Evolutionary conservation across 1,284 basidiomycete genomes (phyloP).

Genomic region (Xerocomus cyaneibrunnescens): DNA sequence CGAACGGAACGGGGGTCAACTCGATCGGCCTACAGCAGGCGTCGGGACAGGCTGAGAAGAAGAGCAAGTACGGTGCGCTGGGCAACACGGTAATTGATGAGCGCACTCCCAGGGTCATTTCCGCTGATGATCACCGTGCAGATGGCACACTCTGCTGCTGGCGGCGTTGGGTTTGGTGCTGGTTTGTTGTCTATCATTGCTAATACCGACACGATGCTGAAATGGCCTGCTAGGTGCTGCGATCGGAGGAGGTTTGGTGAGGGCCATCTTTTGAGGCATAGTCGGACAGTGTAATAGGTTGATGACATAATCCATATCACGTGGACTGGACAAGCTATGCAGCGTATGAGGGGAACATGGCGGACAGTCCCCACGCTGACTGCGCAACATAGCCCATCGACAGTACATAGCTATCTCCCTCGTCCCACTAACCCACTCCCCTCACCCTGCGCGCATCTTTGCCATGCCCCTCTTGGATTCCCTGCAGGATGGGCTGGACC

Average conservation of each 20-base stretch:
- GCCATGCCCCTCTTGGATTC: slow-evolving; percentile 27
- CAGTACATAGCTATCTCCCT: too few species aligned
- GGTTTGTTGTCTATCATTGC: slow-evolving; percentile 32
- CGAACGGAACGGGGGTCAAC: slow-evolving; percentile 33
- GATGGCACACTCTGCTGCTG: slow-evolving; percentile 67
- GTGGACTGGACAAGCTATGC: too few species aligned
- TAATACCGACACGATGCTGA: neutral
- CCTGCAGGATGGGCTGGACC: slow-evolving; percentile 32
- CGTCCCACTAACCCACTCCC: too few species aligned
- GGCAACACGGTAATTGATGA: slow-evolving; percentile 49
- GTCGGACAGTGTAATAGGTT: too few species aligned
- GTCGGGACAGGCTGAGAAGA: slow-evolving; percentile 47
- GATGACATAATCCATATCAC: slow-evolving; percentile 24
- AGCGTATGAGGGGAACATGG: neutral
- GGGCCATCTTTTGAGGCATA: slow-evolving; percentile 43
- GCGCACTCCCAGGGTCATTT: slow-evolving; percentile 5
- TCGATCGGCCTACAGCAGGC: slow-evolving; percentile 41
- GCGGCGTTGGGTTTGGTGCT: slow-evolving; percentile 71
- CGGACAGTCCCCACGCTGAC: slow-evolving; percentile 7
- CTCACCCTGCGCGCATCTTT: neutral
- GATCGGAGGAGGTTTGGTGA: slow-evolving; percentile 42
- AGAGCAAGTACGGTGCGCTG: slow-evolving; percentile 54
- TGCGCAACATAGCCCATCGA: slow-evolving; percentile 23
- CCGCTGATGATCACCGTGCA: slow-evolving; percentile 34
- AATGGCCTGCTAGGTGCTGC: slow-evolving; percentile 42